These are phyloP conservation scores for Noccaea bulbosa DNA, from an alignment of 345 rosid genomes.

Conservation along the genomic window DNA sequence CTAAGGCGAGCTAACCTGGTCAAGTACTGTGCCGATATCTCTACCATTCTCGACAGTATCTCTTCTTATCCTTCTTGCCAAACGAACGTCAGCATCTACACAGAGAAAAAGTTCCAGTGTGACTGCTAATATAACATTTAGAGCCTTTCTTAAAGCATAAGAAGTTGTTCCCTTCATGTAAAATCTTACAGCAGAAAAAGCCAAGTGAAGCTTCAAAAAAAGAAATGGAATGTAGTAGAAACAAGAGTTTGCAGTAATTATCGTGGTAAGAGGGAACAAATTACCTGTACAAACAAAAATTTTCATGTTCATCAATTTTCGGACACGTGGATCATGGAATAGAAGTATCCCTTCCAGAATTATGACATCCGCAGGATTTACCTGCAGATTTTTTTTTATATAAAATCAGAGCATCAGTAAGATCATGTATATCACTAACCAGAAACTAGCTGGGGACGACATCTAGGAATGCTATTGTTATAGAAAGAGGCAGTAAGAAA, in stretches of 20 bases:
- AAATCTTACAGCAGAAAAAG: conserved; percentile 1
- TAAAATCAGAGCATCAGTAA: conserved; percentile 15
- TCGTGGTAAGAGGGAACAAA: conserved; percentile 9
- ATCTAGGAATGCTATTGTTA: conserved; percentile 16
- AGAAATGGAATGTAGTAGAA: conserved; percentile 2
- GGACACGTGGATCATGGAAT: conserved; percentile 86
- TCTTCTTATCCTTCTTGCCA: conserved; percentile 95
- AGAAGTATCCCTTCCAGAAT: conserved; percentile 93
- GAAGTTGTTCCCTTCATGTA: conserved; percentile 28
- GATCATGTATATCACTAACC: conserved; percentile 4
- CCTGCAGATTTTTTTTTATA: conserved; percentile 52
- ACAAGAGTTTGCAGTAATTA: conserved; percentile 28
- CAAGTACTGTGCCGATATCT: conserved; percentile 88
- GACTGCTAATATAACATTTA: conserved; percentile 14
- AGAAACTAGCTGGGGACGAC: conserved; percentile 23
- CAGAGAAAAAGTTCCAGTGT: conserved; percentile 48
- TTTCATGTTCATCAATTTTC: conserved; percentile 96
- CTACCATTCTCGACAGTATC: conserved; percentile 89
- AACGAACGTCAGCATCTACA: conserved; percentile 98
- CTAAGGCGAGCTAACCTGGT: conserved; percentile 66
- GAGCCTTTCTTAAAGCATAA: neutral
- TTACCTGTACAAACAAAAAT: conserved; percentile 97
- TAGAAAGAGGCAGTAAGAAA: conserved; percentile 4
- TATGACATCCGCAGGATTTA: conserved; percentile 93
- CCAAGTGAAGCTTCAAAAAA: neutral